Conservation (phyloP, 2,329 filamentous ascomycete species). For the Penicillium sp. region DNA sequence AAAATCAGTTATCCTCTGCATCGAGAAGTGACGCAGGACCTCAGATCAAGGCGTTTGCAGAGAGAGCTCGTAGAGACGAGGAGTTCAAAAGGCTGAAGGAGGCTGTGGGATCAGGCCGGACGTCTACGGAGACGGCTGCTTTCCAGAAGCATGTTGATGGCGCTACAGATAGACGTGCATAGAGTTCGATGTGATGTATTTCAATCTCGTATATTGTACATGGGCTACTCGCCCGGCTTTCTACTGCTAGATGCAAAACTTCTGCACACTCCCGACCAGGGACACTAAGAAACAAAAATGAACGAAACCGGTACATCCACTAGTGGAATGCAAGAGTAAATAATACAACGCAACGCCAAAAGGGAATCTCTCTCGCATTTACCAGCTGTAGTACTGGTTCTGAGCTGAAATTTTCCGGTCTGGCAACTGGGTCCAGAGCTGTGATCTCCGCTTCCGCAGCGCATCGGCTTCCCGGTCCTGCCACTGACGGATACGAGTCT, state of each 20-base stretch:
- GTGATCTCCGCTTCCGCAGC: slow-evolving; percentile 69
- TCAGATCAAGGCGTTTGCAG: not conserved
- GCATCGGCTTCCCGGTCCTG: slow-evolving; percentile 75
- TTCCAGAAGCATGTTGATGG: not conserved
- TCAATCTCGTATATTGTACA: slow-evolving; percentile 22
- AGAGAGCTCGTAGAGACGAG: not conserved
- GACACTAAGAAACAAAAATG: not conserved
- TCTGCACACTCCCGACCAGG: not conserved
- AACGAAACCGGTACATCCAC: slow-evolving; percentile 2
- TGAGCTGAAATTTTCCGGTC: slow-evolving; percentile 81
- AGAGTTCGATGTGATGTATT: slow-evolving; percentile 8
- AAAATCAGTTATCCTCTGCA: not conserved
- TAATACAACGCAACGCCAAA: slow-evolving; percentile 33
- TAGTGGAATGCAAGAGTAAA: slow-evolving; percentile 21
- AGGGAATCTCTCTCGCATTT: slow-evolving; percentile 30
- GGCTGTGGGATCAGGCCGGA: not conserved
- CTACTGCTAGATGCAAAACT: slow-evolving; percentile 11
- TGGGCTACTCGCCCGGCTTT: slow-evolving; percentile 10
- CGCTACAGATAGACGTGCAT: not conserved
- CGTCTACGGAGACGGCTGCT: slow-evolving; percentile 17
- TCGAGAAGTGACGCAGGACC: not conserved
- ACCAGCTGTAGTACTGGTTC: slow-evolving; percentile 91
- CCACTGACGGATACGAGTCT: slow-evolving; percentile 77
- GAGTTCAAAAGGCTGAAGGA: not conserved
- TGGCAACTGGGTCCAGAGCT: slow-evolving; percentile 84